Evolutionary conservation across 768 basidiomycete species (phyloP), one percentile per base, ranked within the genome.

Genomic region (Kwoniella botswanensis): DNA sequence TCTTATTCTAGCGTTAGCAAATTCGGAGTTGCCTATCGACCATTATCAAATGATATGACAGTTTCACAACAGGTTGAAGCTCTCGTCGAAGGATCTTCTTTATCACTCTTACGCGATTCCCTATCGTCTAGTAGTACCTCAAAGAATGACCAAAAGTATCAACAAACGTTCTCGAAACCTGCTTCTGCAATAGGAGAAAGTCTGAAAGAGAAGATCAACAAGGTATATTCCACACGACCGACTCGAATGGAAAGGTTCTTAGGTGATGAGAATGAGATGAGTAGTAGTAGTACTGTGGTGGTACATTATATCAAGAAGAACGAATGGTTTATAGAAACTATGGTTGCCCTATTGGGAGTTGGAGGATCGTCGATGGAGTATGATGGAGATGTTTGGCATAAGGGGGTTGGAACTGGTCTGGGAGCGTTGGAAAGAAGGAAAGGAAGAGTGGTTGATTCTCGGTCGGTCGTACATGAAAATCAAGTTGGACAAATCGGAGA

Each of bases 291-390:
- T 5, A 99, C 96, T 2, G 88, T 95, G 57, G 92, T 94, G 22
- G 94, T 99, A 63, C 96, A 99, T 85, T 98, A 93, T 82, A 91
- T 99, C 87, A 99, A 98, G 89, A 91, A 93, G 82, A 90, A 93
- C 74, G 91, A 92, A 85, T 99, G 96, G 96, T 98, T 92, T 85
- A 83, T 94, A 75, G 96, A 99, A 85, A 93, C 95, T 5, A 93
- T 93, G 12, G 85, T 94, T 12, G 94, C 93, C 18, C 86, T 99
- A 26, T 86, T 98, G 35, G 93, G 92, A 2, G 65, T 56, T 18
- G 42, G 15, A 35, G 35, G 35, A 35, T 35, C 35, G 12, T 61
- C 59, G 42, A 60, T 54, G 46, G 53, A 64, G 42, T 67, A 74
- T 52, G 71, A 74, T 53, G 70, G 68, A 55, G 56, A 26, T 41